phyloP scores from a whole-genome alignment of 768 basidiomycete genomes.

The Lactarius sanguifluus region DNA sequence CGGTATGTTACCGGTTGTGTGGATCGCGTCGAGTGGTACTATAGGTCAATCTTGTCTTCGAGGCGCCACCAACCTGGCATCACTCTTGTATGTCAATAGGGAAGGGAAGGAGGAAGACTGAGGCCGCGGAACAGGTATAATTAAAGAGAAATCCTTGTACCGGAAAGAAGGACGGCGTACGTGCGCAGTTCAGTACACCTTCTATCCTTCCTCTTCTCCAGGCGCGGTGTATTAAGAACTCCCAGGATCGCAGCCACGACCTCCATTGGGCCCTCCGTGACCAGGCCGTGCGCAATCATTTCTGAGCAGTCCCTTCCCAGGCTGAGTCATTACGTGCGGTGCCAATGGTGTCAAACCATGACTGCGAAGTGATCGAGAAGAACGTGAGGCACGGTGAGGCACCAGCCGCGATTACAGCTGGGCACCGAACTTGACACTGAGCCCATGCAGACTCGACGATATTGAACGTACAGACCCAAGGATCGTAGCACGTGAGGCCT shows the following conservation, averaged over 20 bases:
- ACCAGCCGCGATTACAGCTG: no score
- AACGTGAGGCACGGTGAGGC: no score
- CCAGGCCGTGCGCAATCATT: no score
- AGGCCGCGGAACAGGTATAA: no score
- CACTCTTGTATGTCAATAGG: background rate
- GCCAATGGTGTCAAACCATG: no score
- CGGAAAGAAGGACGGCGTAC: slow-evolving; percentile 52
- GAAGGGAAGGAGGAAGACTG: background rate
- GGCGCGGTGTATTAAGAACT: slow-evolving; percentile 33
- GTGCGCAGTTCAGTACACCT: no score
- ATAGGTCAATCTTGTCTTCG: slow-evolving; percentile 69
- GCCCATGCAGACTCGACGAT: no score
- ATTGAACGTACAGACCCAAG: no score
- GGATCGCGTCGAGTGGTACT: slow-evolving; percentile 66
- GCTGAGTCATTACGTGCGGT: no score
- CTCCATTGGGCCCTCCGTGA: slow-evolving; percentile 52
- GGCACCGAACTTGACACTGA: no score
- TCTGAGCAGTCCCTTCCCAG: no score
- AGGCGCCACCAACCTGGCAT: slow-evolving; percentile 72
- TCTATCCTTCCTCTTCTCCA: background rate
- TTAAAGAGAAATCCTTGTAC: slow-evolving; percentile 36
- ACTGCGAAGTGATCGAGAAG: no score
- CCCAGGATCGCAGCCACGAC: slow-evolving; percentile 59
- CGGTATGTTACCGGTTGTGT: slow-evolving; percentile 67
- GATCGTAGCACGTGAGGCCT: background rate